Evolutionary conservation across 2,329 filamentous ascomycete species (phyloP), one percentile per base, ranked within the genome.

Genomic region (Colletotrichum agaves): DNA sequence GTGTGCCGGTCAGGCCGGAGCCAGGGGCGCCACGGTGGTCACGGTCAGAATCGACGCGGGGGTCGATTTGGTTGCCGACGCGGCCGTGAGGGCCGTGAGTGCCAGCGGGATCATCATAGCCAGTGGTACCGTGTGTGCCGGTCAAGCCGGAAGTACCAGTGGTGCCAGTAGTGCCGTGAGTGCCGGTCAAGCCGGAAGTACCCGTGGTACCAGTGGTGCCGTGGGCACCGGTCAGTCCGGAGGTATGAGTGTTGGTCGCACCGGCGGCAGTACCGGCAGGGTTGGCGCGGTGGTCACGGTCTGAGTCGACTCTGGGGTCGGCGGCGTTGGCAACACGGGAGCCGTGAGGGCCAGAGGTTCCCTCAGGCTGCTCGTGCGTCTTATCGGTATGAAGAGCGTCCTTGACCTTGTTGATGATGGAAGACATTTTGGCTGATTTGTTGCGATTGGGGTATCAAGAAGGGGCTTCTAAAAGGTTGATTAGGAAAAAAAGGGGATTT

Each of bases 351-450:
- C 68, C 68, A 46, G 64, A 58, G 7, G 71, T 65, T 46, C 69
- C 69, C 46, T 72, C 70, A 35, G 72, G 70, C 44, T 67, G 73
- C 15, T 76, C 71, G 66, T 73, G 43, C 71, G 73, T 62, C 73
- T 83, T 80, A 77, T 84, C 80, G 69, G 80, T 78, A 73, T 80
- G 74, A 66, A 88, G 76, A 70, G 80, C 84, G 4, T 88, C 85
- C 83, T 88, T 88, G 76, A 87, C 82, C 79, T 88, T 88, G 82
- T 88, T 84, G 75, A 87, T 77, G 74, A 88, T 79, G 72, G 78
- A 78, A 77, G 86, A 87, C 86, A 88, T 88, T 74, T 69, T 87
- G 80, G 53, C 74, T 59, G 33, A 35, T 53, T 39, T 58, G 70
- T 72, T 67, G 59, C 57, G 56, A 53, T 61, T 57, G 69, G 63